Evolutionary conservation across 305 asterid genomes (phyloP).

Genomic region (Fraxinus velutina): DNA sequence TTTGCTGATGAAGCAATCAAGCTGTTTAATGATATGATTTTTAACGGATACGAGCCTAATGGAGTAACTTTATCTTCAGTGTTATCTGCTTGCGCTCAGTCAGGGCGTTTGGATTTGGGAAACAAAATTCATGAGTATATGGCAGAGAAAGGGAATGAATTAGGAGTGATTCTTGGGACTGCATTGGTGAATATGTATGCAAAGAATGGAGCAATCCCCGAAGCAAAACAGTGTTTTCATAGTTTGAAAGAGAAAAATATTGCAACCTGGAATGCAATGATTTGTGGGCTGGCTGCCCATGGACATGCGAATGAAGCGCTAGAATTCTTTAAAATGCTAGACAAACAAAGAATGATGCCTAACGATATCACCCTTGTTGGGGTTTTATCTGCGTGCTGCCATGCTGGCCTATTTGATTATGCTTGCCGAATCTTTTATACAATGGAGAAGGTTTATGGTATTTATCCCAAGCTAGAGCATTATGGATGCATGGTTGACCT

Average conservation of each 20-base stretch:
- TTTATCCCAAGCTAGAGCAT: constrained; percentile 71
- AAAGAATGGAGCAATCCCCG: constrained; percentile 57
- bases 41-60: constrained; percentile 54
- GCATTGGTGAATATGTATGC: constrained; percentile 86
- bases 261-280: constrained; percentile 84
- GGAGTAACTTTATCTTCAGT: constrained; percentile 62
- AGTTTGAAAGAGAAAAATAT: constrained; percentile 47
- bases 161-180: constrained; percentile 74
- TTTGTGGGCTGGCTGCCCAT: constrained; percentile 71
- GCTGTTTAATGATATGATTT: constrained; percentile 51
- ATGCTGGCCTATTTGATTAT: constrained; percentile 59
- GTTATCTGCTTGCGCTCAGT: constrained; percentile 75
- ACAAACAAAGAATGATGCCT: constrained; percentile 41
- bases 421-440: constrained; percentile 54
- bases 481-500: constrained; percentile 80
- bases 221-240: constrained; percentile 53
- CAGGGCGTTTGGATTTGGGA: constrained; percentile 66
- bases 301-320: constrained; percentile 74
- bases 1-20: constrained; percentile 45
- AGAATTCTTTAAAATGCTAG: constrained; percentile 35
- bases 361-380: constrained; percentile 69
- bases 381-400: constrained; percentile 78
- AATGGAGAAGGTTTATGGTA: constrained; percentile 44
- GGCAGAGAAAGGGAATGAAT: constrained; percentile 43
- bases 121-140: constrained; percentile 53